Conservation (phyloP, 2,329 filamentous ascomycete genomes). For the Lanzia echinophila region DNA sequence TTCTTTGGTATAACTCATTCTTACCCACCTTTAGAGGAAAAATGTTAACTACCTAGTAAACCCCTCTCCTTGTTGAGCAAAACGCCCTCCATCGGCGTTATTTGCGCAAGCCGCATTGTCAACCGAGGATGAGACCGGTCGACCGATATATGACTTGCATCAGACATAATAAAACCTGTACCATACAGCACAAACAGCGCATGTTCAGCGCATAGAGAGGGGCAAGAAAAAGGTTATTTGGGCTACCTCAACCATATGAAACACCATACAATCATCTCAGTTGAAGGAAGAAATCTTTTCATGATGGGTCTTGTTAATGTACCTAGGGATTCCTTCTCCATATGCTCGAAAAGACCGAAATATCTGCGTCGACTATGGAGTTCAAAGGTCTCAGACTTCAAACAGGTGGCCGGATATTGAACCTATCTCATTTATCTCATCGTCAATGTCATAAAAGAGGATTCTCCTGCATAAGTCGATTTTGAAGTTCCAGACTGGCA, state of each 20-base stretch:
- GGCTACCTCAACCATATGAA: slow-evolving; percentile 7
- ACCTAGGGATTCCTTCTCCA: slow-evolving; percentile 4
- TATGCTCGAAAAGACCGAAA: slow-evolving; percentile 8
- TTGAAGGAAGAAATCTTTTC: not conserved
- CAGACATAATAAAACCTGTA: slow-evolving; percentile 1
- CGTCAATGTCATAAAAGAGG: slow-evolving; percentile 22
- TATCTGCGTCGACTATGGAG: slow-evolving; percentile 1
- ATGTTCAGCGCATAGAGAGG: slow-evolving; percentile 10
- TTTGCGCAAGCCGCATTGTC: not conserved
- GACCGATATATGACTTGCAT: slow-evolving; percentile 12
- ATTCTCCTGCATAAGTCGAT: slow-evolving; percentile 30
- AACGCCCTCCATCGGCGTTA: not conserved
- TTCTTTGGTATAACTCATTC: not conserved
- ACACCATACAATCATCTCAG: not conserved
- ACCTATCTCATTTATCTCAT: slow-evolving; percentile 12
- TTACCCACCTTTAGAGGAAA: not conserved
- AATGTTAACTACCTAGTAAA: no score
- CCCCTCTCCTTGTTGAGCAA: not conserved
- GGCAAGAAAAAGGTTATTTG: not conserved
- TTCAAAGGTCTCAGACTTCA: slow-evolving; percentile 1
- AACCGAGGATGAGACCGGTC: slow-evolving; percentile 1
- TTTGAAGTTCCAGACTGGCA: slow-evolving; percentile 9
- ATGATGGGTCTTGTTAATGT: not conserved
- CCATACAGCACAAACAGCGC: slow-evolving; percentile 1
- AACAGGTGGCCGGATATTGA: slow-evolving; percentile 21